These are phyloP conservation scores for Chamaecrista fasciculata DNA, from an alignment of 306 rosid species.

Conservation along the genomic window DNA sequence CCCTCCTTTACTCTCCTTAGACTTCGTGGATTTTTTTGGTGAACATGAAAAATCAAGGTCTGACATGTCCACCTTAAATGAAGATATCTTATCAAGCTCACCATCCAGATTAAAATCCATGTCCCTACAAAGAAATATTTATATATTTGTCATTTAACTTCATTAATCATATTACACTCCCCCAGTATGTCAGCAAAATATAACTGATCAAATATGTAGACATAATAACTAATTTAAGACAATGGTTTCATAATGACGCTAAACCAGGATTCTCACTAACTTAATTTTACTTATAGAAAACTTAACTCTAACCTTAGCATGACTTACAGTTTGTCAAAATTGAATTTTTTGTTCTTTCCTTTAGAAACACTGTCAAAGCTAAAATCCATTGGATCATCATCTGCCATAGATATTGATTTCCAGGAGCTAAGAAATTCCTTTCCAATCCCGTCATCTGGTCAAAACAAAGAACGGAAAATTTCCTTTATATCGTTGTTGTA, in stretches of 20 bases:
- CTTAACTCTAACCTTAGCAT: neutral
- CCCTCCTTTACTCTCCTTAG: conserved; percentile 49
- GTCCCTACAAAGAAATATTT: conserved; percentile 54
- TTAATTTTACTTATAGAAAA: neutral
- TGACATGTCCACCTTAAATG: conserved; percentile 85
- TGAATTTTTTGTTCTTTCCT: conserved; percentile 66
- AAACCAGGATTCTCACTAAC: neutral
- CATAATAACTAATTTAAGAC: neutral
- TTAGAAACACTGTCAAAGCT: conserved; percentile 55
- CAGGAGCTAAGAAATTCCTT: conserved; percentile 81
- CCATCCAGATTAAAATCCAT: conserved; percentile 79
- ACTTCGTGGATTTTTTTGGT: conserved; percentile 50
- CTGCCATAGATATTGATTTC: conserved; percentile 78
- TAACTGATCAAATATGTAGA: neutral
- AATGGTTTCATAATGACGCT: conserved; percentile 27
- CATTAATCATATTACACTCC: conserved; percentile 26
- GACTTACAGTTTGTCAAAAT: conserved; percentile 79
- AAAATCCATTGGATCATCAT: conserved; percentile 74
- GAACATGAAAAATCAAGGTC: conserved; percentile 74
- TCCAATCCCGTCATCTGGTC: conserved; percentile 70
- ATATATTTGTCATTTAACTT: neutral
- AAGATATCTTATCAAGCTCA: conserved; percentile 69
- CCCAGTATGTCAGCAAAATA: conserved; percentile 18
- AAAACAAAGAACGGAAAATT: conserved; percentile 21
- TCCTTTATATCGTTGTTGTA: conserved; percentile 5